Evolutionary conservation across 768 basidiomycete genomes (phyloP).

Genomic region (Leccinum broughii): DNA sequence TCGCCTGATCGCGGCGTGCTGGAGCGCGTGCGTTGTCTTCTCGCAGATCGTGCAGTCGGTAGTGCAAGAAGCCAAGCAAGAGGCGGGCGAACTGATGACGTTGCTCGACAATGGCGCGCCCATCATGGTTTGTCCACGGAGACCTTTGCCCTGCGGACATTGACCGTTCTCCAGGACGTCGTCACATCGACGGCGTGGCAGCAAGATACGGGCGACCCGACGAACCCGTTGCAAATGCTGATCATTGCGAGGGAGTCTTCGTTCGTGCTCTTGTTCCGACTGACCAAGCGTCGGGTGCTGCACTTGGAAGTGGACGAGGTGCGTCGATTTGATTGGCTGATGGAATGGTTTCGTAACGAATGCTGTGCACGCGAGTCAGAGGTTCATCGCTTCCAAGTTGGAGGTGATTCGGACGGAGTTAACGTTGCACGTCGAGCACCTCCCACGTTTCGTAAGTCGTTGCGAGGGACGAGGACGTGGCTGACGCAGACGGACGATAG

Average conservation of each 20-base stretch:
- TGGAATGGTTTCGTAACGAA: neutral
- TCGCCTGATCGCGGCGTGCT: conserved; percentile 1
- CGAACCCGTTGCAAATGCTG: conserved; percentile 17
- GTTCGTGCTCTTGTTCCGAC: conserved; percentile 21
- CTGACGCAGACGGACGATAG: neutral
- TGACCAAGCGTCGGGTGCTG: conserved; percentile 21
- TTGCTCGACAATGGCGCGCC: conserved; percentile 10
- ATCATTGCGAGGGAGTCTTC: conserved; percentile 21
- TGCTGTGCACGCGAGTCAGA: conserved; percentile 5
- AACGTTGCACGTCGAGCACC: neutral
- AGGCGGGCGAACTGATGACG: conserved; percentile 17
- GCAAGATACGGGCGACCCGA: neutral
- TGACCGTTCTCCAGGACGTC: conserved; percentile 5
- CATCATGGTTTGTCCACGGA: neutral
- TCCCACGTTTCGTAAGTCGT: neutral
- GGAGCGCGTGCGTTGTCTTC: conserved; percentile 18
- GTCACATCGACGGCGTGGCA: conserved; percentile 4
- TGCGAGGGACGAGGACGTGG: neutral
- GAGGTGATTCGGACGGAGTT: conserved; percentile 24
- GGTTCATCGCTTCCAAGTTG: conserved; percentile 16
- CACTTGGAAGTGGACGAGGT: conserved; percentile 29
- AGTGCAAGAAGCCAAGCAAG: conserved; percentile 17
- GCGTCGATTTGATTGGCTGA: neutral
- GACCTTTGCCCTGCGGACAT: no score
- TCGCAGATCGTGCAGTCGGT: conserved; percentile 11